These are phyloP conservation scores for Suillus hirtellus DNA, from an alignment of 768 basidiomycete species.

Conservation along the genomic window DNA sequence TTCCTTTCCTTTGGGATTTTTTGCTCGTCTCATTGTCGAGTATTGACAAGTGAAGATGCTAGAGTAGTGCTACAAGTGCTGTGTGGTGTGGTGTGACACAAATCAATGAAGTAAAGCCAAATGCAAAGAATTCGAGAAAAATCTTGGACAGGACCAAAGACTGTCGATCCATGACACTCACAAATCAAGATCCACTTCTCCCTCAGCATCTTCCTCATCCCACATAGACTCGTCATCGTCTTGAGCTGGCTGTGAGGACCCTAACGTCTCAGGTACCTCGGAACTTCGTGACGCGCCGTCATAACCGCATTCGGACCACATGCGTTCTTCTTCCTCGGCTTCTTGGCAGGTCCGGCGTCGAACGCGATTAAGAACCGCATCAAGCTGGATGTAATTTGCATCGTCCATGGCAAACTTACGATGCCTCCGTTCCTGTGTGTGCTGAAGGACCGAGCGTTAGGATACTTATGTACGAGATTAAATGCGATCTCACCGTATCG, in stretches of 20 bases:
- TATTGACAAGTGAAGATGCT: conserved; percentile 9
- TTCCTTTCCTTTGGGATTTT: background rate
- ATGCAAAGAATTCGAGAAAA: conserved; percentile 17
- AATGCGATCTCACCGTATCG: conserved; percentile 54
- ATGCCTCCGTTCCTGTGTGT: conserved; percentile 71
- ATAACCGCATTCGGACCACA: conserved; percentile 10
- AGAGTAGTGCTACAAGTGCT: conserved; percentile 26
- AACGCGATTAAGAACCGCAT: conserved; percentile 69
- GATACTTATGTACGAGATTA: background rate
- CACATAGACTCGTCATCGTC: conserved; percentile 24
- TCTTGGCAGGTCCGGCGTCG: conserved; percentile 40
- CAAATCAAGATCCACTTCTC: conserved; percentile 21
- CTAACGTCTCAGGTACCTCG: conserved; percentile 24
- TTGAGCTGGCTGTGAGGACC: conserved; percentile 20
- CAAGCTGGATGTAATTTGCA: conserved; percentile 77
- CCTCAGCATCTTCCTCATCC: conserved; percentile 24
- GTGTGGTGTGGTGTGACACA: conserved; percentile 3
- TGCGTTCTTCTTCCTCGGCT: conserved; percentile 28
- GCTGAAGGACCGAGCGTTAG: conserved; percentile 46
- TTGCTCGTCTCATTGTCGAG: conserved; percentile 6
- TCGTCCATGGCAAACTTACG: conserved; percentile 78
- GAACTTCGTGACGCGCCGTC: conserved; percentile 16
- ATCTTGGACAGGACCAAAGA: conserved; percentile 8
- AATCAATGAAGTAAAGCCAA: conserved; percentile 20
- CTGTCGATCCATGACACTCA: conserved; percentile 17